Base-by-base conservation (phyloP, 176 grass and related monocot species). In the Lolium multiflorum region DNA sequence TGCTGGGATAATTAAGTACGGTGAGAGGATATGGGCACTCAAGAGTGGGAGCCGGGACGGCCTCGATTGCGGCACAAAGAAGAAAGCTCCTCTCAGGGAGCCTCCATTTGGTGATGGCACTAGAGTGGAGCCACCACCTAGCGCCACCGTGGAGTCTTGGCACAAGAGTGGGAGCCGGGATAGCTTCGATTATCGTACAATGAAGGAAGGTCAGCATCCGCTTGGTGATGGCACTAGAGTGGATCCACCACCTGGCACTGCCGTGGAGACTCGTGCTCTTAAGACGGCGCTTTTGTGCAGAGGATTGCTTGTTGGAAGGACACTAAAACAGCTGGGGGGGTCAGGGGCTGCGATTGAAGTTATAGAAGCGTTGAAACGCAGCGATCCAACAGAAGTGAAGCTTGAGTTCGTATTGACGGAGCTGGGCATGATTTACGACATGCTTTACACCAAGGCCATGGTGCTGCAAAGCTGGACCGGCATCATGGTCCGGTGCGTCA, bases 391-490 rank as follows among this genome's bases (percentile, higher is more conserved):
- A 49, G 0, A 48, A 38, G 0, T 1, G 46, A 47, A 80, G 15
- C 6, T 54, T 1, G n/a, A 55, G 3, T 2, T 59, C 3, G 1
- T 72, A 44, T 0, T 4, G 2, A 12, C 44, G 14, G 81, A 83
- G 44, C 66, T 72, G 24, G 10, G 37, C 16, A 83, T 83, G 81
- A 39, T 83, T 15, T 83, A 58, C 1, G 66, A 83, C 37, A 18
- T 68, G 24, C 47, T 81, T 3, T 81, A 81, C 51, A 82, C 81
- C 24, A 83, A 83, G 35, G 13, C 67, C 51, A 44, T 57, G 20
- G 49, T 83, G 8, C 13, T 83, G 0, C 66, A 28, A 10, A 41
- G 20, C 39, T 2, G n/a, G 5, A 17, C 13, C 3, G 37, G n/a
- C 4, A 3, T 15, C 2, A 1, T 67, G 14, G 3, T 37, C 16